A percentile compares a stretch with the other conserved stretches of the same genome.
Conservation (phyloP, 2,329 filamentous ascomycete genomes). For the Trichoderma sp. region DNA sequence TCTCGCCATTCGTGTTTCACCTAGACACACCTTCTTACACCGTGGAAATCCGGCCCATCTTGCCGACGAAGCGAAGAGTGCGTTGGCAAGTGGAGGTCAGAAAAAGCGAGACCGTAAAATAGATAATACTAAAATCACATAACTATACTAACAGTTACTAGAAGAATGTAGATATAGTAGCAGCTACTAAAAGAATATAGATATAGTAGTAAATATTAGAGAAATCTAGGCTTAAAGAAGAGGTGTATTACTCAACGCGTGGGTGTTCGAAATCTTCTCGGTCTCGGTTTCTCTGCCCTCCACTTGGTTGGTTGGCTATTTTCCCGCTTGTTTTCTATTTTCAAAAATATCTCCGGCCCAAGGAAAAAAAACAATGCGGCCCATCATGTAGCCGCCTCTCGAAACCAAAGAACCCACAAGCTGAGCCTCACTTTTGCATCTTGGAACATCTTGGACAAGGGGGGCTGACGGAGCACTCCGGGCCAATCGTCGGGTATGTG, state of each 20-base stretch:
- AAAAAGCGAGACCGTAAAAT: too few species aligned
- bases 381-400: conserved; percentile 6
- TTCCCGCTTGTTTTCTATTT: background rate
- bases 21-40: background rate
- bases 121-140: too few species aligned
- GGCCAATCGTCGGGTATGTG: conserved; percentile 18
- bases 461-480: background rate
- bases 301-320: background rate
- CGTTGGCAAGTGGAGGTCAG: background rate
- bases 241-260: too few species aligned
- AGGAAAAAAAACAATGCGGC: background rate
- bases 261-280: too few species aligned
- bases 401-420: background rate
- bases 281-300: too few species aligned
- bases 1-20: background rate
- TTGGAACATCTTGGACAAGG: background rate
- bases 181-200: too few species aligned
- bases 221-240: too few species aligned
- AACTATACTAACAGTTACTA: too few species aligned
- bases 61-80: background rate
- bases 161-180: too few species aligned
- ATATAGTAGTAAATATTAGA: too few species aligned
- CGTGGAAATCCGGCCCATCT: background rate
- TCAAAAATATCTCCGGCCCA: background rate
- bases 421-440: background rate